A percentile compares a stretch with the other conserved stretches of the same genome.
phyloP scores from a whole-genome alignment of 345 rosid genomes.

The Jatropha curcas region DNA sequence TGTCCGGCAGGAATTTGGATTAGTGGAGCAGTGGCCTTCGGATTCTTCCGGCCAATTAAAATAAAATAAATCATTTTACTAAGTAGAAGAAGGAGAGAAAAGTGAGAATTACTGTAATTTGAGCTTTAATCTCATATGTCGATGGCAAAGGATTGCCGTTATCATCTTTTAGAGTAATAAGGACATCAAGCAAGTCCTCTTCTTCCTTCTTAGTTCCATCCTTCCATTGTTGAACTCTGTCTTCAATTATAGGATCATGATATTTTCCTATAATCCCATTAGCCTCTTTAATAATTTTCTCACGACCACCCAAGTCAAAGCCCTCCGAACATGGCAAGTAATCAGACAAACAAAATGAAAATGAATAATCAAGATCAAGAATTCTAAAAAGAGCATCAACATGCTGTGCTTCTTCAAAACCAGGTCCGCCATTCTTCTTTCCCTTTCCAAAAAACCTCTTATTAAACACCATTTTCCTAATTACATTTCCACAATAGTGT shows the following conservation, averaged over 20 bases:
- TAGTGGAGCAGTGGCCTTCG: too few relatives aligned
- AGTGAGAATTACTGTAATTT: too few relatives aligned
- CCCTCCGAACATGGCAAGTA: slow-evolving; percentile 43
- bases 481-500: slow-evolving; percentile 29
- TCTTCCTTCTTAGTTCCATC: too few relatives aligned
- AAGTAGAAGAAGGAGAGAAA: too few relatives aligned
- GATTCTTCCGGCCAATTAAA: too few relatives aligned
- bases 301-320: slow-evolving; percentile 45
- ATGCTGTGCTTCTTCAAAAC: slow-evolving; percentile 29
- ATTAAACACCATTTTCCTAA: too few relatives aligned
- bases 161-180: slow-evolving; percentile 36
- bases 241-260: too few relatives aligned
- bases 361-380: slow-evolving; percentile 27
- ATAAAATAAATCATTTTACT: too few relatives aligned
- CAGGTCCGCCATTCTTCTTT: slow-evolving; percentile 33
- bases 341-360: slow-evolving; percentile 49
- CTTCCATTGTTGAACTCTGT: too few relatives aligned
- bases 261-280: slow-evolving; percentile 11
- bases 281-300: slow-evolving; percentile 22
- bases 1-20: too few relatives aligned
- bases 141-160: slow-evolving; percentile 31
- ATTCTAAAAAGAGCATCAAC: slow-evolving; percentile 51
- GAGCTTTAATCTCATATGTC: slow-evolving; percentile 50
- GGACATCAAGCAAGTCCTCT: too few relatives aligned
- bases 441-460: too few relatives aligned